Percentiles rank a stretch among this genome's conserved stretches.
phyloP scores from a whole-genome alignment of 2,329 filamentous ascomycete genomes.

The Beauveria asiatica region DNA sequence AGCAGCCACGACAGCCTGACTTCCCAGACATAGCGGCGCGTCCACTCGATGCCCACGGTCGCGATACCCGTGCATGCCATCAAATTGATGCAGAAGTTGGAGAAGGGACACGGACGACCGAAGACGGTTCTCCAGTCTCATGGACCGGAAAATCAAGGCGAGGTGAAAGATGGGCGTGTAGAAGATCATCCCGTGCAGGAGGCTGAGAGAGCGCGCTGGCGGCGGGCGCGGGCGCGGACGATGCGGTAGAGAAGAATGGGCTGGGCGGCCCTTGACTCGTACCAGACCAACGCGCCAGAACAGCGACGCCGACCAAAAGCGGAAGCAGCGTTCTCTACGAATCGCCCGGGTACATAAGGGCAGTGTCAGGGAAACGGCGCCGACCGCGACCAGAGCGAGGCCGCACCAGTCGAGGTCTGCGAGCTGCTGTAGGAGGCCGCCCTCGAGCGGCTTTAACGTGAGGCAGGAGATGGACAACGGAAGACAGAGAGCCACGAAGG shows the following conservation, averaged over 20 bases:
- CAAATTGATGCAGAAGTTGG: too few species aligned
- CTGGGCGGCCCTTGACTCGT: conserved; percentile 19
- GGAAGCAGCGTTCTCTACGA: conserved; percentile 27
- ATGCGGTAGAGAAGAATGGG: conserved; percentile 23
- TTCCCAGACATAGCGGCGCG: neutral
- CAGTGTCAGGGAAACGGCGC: conserved; percentile 19
- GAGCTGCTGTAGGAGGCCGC: conserved; percentile 20
- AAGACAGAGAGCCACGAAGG: conserved; percentile 17
- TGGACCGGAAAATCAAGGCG: too few species aligned
- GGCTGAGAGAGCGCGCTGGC: too few species aligned
- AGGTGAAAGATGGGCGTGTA: too few species aligned
- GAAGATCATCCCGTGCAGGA: too few species aligned
- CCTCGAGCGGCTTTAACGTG: conserved; percentile 6
- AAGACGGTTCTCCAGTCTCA: too few species aligned
- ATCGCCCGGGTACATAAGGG: conserved; percentile 26
- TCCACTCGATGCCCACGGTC: neutral
- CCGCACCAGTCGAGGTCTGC: conserved; percentile 21
- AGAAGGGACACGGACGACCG: too few species aligned
- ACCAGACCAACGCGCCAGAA: conserved; percentile 22
- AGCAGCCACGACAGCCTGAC: neutral
- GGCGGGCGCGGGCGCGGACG: too few species aligned
- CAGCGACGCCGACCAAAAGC: conserved; percentile 20
- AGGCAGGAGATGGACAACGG: conserved; percentile 19
- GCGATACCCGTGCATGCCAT: neutral
- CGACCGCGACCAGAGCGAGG: conserved; percentile 19